These are phyloP conservation scores for Cercophora sp. DNA, from an alignment of 495 filamentous ascomycete genomes.

Conservation along the genomic window DNA sequence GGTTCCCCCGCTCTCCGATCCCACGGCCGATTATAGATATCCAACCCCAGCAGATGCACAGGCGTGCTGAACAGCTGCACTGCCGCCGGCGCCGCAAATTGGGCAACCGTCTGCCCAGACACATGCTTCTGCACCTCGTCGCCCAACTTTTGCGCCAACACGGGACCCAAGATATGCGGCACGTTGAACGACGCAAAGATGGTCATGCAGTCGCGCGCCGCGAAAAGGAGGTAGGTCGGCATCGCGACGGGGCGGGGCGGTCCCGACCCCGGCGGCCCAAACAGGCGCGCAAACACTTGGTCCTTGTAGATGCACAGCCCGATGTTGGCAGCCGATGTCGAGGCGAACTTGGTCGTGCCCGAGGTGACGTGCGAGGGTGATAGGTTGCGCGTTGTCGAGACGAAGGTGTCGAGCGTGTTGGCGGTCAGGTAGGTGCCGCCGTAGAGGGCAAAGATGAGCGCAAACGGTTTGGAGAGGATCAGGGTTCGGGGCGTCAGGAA, in stretches of 20 bases:
- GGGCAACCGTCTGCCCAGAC: slow-evolving; percentile 58
- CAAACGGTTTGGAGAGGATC: slow-evolving; percentile 76
- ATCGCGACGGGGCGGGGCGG: slow-evolving; percentile 51
- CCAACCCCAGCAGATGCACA: slow-evolving; percentile 81
- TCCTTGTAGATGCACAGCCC: slow-evolving; percentile 91
- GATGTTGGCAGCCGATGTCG: slow-evolving; percentile 82
- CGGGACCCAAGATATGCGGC: slow-evolving; percentile 69
- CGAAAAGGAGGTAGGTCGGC: slow-evolving; percentile 74
- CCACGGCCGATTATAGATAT: slow-evolving; percentile 74
- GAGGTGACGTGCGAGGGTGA: slow-evolving; percentile 59
- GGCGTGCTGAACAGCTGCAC: slow-evolving; percentile 83
- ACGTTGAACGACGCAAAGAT: slow-evolving; percentile 95
- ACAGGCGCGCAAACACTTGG: slow-evolving; percentile 76
- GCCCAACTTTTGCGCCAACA: slow-evolving; percentile 51
- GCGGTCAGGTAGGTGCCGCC: slow-evolving; percentile 87
- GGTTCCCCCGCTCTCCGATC: slow-evolving; percentile 27
- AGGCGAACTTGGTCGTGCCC: slow-evolving; percentile 76
- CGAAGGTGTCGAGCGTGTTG: slow-evolving; percentile 78
- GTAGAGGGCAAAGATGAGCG: slow-evolving; percentile 84
- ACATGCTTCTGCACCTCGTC: slow-evolving; percentile 38
- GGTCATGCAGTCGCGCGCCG: slow-evolving; percentile 79
- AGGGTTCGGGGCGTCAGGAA: slow-evolving; percentile 64
- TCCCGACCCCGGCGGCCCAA: slow-evolving; percentile 54
- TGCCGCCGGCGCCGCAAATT: slow-evolving; percentile 75
- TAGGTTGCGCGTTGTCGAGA: slow-evolving; percentile 58